Evolutionary conservation across 2,329 filamentous ascomycete species (phyloP), one percentile per base, ranked within the genome.

Genomic region (Gnomoniopsis smithogilvyi): DNA sequence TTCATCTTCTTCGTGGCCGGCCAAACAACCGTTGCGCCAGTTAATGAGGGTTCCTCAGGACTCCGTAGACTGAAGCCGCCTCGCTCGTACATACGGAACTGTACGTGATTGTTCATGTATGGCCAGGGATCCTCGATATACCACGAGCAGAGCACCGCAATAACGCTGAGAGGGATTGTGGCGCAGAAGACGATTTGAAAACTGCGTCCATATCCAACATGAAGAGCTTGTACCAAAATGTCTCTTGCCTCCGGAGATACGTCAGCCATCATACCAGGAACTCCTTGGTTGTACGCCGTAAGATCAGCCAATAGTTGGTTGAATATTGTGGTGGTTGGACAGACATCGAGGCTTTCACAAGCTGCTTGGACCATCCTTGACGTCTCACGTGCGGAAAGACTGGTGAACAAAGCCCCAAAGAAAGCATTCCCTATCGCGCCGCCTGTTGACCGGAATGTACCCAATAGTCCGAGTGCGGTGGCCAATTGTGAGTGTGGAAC

Each of bases 151-250:
- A 57, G 22, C 2, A 51, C 17, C 4, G 54, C 54, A 24, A 57
- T 51, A 6, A 51, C 47, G 0, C 54, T 49, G 19, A 57, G 24
- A 6, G 54, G 54, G 1, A 57, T 57, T 21, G 54, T 57, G 22
- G 54, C 54, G 34, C 54, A 57, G 48, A 57, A 57, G 24, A 57
- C 6, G 14, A 57, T 19, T 19, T n/a, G 49, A 36, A 57, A 57
- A 34, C 54, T 57, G 47, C 34, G 51, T 19, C 54, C 54, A n/a
- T 57, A 57, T n/a, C 47, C 54, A 11, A 34, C 41, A 1, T 47
- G 38, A 2, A 57, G 19, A 10, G 54, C 36, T 12, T n/a, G 10
- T 12, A 19, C 34, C 14, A 57, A 2, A 3, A 33, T 19, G 1
- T 7, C 6, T 22, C 47, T 47, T 21, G 51, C 47, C 2, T 57